Percentiles rank a stretch among this genome's conserved stretches.
These are phyloP conservation scores for Diversispora eburnea DNA, from an alignment of 192 early-diverging fungal species.

Conservation along the genomic window DNA sequence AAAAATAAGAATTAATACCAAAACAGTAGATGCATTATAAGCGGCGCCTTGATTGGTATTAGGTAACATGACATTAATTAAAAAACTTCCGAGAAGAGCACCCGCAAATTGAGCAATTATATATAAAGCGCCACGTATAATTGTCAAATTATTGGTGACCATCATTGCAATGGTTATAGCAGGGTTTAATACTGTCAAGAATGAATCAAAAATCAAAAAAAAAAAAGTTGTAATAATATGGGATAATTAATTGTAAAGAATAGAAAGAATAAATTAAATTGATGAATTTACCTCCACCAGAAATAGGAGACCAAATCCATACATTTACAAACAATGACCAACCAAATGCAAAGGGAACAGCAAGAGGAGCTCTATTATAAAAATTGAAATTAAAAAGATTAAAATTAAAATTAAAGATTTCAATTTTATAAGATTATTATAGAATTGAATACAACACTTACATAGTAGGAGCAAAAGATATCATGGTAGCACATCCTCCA, in stretches of 20 bases:
- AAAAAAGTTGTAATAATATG: background rate
- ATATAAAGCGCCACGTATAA: constrained; percentile 37
- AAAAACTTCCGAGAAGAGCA: constrained; percentile 38
- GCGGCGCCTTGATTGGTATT: background rate
- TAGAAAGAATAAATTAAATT: background rate
- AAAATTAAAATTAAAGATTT: background rate
- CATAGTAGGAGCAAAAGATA: background rate
- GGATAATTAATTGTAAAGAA: background rate
- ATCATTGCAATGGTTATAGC: constrained; percentile 51
- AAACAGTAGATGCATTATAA: background rate
- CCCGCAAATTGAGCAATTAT: constrained; percentile 57
- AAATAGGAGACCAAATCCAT: constrained; percentile 43
- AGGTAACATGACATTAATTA: background rate
- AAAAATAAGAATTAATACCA: background rate
- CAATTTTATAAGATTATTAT: background rate
- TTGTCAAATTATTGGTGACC: constrained; percentile 37
- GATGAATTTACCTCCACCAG: constrained; percentile 39
- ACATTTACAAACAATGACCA: constrained; percentile 39
- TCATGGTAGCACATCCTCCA: background rate
- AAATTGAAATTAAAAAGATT: no score
- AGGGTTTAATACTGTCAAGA: constrained; percentile 46
- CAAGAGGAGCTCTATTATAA: constrained; percentile 14
- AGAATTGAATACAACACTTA: background rate
- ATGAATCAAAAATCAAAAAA: background rate
- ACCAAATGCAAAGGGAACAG: constrained; percentile 41